Evolutionary conservation across 805 yeast genomes (phyloP).

Genomic region (Kodamaea neixiangensis): DNA sequence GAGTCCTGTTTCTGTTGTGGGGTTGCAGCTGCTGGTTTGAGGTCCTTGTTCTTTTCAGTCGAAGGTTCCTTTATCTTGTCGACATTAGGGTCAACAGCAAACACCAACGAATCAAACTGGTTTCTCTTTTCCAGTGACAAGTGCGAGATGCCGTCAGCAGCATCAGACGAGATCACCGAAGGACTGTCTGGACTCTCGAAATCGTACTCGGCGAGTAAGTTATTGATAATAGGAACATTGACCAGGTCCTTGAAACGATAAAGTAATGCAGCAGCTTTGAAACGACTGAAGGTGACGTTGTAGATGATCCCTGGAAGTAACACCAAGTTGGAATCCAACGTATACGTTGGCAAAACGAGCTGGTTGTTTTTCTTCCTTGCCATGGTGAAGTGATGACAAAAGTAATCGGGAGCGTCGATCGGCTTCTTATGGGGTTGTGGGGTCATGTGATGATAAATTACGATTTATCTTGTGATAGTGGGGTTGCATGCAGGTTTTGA

Average conservation of each 20-base stretch:
- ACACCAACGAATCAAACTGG: conserved; percentile 40
- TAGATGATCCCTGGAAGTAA: conserved; percentile 65
- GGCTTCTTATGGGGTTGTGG: not conserved
- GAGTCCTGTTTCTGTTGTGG: not conserved
- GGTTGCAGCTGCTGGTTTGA: not conserved
- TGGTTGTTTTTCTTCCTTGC: conserved; percentile 10
- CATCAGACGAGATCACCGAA: conserved; percentile 29
- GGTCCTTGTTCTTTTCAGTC: not conserved
- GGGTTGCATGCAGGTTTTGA: no score
- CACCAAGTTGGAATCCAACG: conserved; percentile 46
- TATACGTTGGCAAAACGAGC: conserved; percentile 41
- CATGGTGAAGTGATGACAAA: conserved; percentile 1
- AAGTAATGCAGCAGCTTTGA: conserved; percentile 49
- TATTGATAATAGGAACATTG: conserved; percentile 29
- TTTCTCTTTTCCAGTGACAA: conserved; percentile 17
- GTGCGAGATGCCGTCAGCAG: conserved; percentile 31
- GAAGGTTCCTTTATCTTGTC: conserved; percentile 29
- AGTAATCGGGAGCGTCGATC: conserved; percentile 1
- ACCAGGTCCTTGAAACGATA: conserved; percentile 39
- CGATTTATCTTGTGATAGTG: not conserved
- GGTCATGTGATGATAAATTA: not conserved
- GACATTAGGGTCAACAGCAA: conserved; percentile 36
- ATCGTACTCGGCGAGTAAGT: conserved; percentile 38
- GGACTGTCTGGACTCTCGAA: conserved; percentile 21
- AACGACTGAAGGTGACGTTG: conserved; percentile 52